Evolutionary conservation across 2,329 filamentous ascomycete genomes (phyloP), one percentile per base, ranked within the genome.

Genomic region (Daldinia sp.): DNA sequence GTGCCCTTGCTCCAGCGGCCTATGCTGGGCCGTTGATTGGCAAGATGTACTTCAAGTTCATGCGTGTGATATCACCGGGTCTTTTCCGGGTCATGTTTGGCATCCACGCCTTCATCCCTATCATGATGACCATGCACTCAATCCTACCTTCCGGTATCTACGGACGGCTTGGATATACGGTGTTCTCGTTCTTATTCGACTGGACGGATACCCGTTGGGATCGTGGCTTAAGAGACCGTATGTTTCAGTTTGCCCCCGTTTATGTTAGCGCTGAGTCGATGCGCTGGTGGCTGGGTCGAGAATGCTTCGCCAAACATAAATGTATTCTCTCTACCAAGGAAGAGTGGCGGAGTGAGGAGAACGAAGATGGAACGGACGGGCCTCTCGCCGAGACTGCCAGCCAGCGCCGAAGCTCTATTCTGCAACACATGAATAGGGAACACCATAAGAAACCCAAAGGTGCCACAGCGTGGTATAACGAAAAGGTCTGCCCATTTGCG

Each of bases 221-320:
- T 70, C 88, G 89, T 7, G 93, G 86, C 6, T 81, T 97, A 13
- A 86, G 92, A 65, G 83, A 93, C 76, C 90, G 95, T 46, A 91
- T 97, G 87, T 98, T 98, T 78, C 93, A 96, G 75, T 98, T 97
- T 73, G 90, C 93, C 0, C 95, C 95, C 0, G 93, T 97, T 0
- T 97, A 97, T 75, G 93, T 98, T 57, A 93, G 90, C 73, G 88
- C 93, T 0, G 94, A 98, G 81, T 91, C 90, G 65, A 97, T 98
- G 93, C 86, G 93, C 5, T 98, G 95, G 95, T 98, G 95, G 95
- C 86, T 98, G 0, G 95, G 94, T 0, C 84, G 90, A 3, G 93
- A 96, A 74, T 94, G 94, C 73, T 98, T 91, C 89, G 28, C 89
- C 7, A 79, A 86, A 74, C 93, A 97, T 75, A 93, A 92, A 77